Evolutionary conservation across 108 stramenopile genomes (phyloP), one percentile per base, ranked within the genome.

Genomic region (Mayamaea pseudoterrestris): DNA sequence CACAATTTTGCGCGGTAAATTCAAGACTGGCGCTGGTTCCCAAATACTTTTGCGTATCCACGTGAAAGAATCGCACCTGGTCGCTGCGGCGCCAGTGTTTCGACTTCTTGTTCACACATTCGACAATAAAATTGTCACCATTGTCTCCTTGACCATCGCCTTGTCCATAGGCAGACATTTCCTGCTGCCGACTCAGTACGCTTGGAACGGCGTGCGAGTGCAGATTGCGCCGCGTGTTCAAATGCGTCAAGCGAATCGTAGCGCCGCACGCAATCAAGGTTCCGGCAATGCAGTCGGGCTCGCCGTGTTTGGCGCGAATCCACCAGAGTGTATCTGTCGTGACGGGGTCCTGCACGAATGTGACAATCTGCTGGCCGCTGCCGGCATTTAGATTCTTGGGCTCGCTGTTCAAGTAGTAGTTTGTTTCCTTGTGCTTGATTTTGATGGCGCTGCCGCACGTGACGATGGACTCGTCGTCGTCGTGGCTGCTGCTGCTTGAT

Each of bases 371-470:
- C 47, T 90, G 89, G 3, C 89, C 89, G 8, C 59, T 63, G 21
- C 80, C 79, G 25, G 43, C 37, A 32, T 62, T 58, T 30, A 73
- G 27, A 46, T 65, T 64, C 50, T 71, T 71, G 7, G 22, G 35
- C 56, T 71, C 76, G 35, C 45, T 49, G 32, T 42, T 58, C 35
- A 68, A 43, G 47, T 47, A 69, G 48, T 50, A 78, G 0, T 73
- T 66, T 0, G 57, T 63, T 50, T 90, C 79, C 7, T 65, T 36
- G 44, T 83, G 80, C 5, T 69, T 57, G 18, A 90, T 56, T 60
- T 90, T 90, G 51, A 85, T 53, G 60, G 72, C 75, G 6, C 79
- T 81, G 20, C 89, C 89, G 46, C 81, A 90, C 0, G 83, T 85
- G 18, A 90, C 78, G 35, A 44, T 48, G 41, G 69, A 77, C 13